These are phyloP conservation scores for Ephemerocybe angulata DNA, from an alignment of 768 basidiomycete genomes.

Conservation along the genomic window DNA sequence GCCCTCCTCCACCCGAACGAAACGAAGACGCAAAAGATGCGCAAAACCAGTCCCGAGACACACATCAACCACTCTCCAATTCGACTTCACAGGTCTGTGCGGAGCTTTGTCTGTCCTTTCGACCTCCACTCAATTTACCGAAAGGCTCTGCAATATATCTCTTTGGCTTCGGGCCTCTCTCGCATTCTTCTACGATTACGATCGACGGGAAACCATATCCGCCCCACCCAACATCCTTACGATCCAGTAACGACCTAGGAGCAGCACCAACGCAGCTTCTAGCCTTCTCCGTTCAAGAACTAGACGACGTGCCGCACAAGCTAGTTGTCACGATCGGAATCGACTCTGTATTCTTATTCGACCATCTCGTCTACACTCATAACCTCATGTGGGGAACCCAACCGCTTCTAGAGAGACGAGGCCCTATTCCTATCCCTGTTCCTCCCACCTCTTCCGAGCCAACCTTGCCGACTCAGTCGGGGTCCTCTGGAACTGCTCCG, in stretches of 20 bases:
- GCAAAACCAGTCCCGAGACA: not conserved
- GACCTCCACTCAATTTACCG: not conserved
- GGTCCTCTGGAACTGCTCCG: not conserved
- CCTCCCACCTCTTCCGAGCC: not conserved
- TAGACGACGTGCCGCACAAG: slow-evolving; percentile 38
- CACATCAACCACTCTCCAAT: slow-evolving; percentile 31
- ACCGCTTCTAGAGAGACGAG: not conserved
- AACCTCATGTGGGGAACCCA: not conserved
- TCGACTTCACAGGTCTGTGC: slow-evolving; percentile 46
- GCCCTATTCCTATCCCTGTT: slow-evolving; percentile 8
- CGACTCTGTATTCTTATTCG: slow-evolving; percentile 46
- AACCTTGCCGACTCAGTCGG: not conserved
- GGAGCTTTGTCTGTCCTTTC: slow-evolving; percentile 5
- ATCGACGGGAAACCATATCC: slow-evolving; percentile 34
- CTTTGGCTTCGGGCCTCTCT: slow-evolving; percentile 37
- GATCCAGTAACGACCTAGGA: slow-evolving; percentile 20
- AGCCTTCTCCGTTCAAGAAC: slow-evolving; percentile 33
- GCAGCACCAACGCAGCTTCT: slow-evolving; percentile 30
- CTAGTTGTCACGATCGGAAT: slow-evolving; percentile 41
- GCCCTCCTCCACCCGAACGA: not conserved
- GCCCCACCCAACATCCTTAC: slow-evolving; percentile 29
- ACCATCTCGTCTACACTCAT: slow-evolving; percentile 42
- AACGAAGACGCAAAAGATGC: not conserved
- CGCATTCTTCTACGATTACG: slow-evolving; percentile 32
- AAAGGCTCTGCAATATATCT: slow-evolving; percentile 48